phyloP scores from a whole-genome alignment of 2,329 filamentous ascomycete genomes.

The Trichoderma asperellum region DNA sequence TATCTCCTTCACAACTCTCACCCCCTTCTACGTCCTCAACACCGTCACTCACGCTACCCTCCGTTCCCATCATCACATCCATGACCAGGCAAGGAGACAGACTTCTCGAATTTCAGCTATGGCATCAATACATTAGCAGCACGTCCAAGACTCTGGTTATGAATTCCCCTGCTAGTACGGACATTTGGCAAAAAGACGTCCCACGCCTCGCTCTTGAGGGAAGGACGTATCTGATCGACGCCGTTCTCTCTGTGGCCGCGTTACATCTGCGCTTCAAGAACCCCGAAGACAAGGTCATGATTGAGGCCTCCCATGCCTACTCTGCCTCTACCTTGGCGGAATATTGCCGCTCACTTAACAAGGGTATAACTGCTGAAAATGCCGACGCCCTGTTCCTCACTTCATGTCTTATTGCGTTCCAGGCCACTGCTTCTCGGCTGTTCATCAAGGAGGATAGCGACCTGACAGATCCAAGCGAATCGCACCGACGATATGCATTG shows the following conservation, averaged over 20 bases:
- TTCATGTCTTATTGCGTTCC: conserved; percentile 66
- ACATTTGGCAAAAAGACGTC: conserved; percentile 64
- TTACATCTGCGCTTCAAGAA: conserved; percentile 61
- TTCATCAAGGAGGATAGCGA: conserved; percentile 61
- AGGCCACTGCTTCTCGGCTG: conserved; percentile 66
- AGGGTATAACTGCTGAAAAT: conserved; percentile 61
- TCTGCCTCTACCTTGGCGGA: conserved; percentile 66
- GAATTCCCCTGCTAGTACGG: conserved; percentile 54
- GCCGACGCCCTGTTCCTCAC: conserved; percentile 67
- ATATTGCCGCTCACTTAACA: conserved; percentile 60
- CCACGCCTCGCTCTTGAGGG: conserved; percentile 64
- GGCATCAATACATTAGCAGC: conserved; percentile 66
- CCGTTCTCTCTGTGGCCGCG: conserved; percentile 66
- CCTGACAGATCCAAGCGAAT: conserved; percentile 40
- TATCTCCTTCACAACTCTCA: conserved; percentile 20
- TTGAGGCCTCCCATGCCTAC: conserved; percentile 66
- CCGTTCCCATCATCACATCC: conserved; percentile 35
- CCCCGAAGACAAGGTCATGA: conserved; percentile 62
- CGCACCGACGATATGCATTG: conserved; percentile 55
- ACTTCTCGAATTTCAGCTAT: conserved; percentile 63
- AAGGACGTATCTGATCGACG: conserved; percentile 63
- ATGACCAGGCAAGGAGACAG: conserved; percentile 48
- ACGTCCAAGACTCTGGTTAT: conserved; percentile 64
- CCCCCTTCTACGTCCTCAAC: conserved; percentile 24
- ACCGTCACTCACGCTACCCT: conserved; percentile 32